Evolutionary conservation across 352 stramenopile genomes (phyloP).

Genomic region (Saprolegnia diclina): DNA sequence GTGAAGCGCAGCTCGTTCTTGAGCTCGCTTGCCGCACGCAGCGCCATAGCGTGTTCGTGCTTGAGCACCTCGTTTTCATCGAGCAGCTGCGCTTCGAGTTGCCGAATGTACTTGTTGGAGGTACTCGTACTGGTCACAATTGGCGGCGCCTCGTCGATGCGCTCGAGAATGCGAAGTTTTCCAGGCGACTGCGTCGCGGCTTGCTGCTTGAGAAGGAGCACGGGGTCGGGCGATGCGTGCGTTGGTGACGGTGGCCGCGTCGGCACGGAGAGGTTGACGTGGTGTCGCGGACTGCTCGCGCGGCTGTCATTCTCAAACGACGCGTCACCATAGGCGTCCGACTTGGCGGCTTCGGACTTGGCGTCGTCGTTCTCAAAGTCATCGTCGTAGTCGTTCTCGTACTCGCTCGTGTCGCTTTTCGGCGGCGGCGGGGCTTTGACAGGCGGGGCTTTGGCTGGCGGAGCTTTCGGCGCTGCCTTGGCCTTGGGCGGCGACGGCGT

Average conservation of each 20-base stretch:
- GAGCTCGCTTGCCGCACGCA: slow-evolving; percentile 66
- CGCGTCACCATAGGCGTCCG: slow-evolving; percentile 36
- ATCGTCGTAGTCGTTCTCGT: slow-evolving; percentile 21
- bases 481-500: slow-evolving; percentile 7
- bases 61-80: slow-evolving; percentile 71
- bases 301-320: slow-evolving; percentile 74
- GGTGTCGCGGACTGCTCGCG: slow-evolving; percentile 42
- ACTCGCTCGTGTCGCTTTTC: slow-evolving; percentile 15
- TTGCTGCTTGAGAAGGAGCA: slow-evolving; percentile 43
- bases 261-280: slow-evolving; percentile 62
- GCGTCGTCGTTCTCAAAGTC: slow-evolving; percentile 13
- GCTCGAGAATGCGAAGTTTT: slow-evolving; percentile 1
- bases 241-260: slow-evolving; percentile 29
- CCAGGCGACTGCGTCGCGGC: slow-evolving; percentile 30
- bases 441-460: background rate
- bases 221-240: background rate
- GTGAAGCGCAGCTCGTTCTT: slow-evolving; percentile 49
- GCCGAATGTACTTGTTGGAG: slow-evolving; percentile 46
- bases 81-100: slow-evolving; percentile 71
- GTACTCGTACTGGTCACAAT: background rate
- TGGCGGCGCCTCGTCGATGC: slow-evolving; percentile 7
- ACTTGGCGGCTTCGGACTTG: background rate
- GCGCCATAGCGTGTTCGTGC: slow-evolving; percentile 58
- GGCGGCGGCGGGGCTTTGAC: background rate
- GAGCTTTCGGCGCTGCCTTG: background rate